Percentiles rank a stretch among this genome's conserved stretches.
phyloP scores from a whole-genome alignment of 1,284 basidiomycete genomes.

The Pseudozyma sp. region DNA sequence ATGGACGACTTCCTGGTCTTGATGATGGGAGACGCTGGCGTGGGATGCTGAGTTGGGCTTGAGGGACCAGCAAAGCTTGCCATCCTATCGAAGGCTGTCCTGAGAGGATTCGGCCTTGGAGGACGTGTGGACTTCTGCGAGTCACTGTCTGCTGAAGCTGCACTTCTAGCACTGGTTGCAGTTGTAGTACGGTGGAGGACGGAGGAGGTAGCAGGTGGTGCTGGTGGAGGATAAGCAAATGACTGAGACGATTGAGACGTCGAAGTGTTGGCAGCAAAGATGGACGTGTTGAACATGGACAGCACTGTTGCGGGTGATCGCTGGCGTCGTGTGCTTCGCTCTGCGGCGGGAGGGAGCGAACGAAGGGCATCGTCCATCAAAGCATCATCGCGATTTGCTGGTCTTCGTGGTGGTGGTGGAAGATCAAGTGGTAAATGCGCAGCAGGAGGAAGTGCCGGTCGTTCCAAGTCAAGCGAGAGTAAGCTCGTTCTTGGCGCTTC shows the following conservation, averaged over 20 bases:
- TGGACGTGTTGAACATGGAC: slow-evolving; percentile 37
- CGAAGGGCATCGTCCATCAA: slow-evolving; percentile 51
- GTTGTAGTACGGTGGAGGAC: slow-evolving; percentile 31
- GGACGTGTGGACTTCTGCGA: slow-evolving; percentile 30
- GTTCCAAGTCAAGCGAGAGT: neutral
- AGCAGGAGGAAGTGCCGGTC: slow-evolving; percentile 25
- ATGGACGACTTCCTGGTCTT: slow-evolving; percentile 11
- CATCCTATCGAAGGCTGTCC: slow-evolving; percentile 28
- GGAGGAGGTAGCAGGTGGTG: slow-evolving; percentile 8
- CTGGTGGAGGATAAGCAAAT: slow-evolving; percentile 20
- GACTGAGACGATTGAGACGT: slow-evolving; percentile 14
- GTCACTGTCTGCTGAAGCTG: slow-evolving; percentile 3
- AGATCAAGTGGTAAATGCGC: slow-evolving; percentile 28
- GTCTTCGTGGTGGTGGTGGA: slow-evolving; percentile 34
- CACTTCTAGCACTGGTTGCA: slow-evolving; percentile 15
- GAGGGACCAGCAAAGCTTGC: slow-evolving; percentile 28
- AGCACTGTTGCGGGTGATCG: slow-evolving; percentile 32
- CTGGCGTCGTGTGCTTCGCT: slow-evolving; percentile 27
- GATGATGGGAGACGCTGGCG: slow-evolving; percentile 8
- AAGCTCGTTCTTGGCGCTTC: neutral
- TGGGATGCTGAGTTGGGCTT: slow-evolving; percentile 13
- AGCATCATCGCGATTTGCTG: slow-evolving; percentile 29
- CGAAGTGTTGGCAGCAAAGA: slow-evolving; percentile 8
- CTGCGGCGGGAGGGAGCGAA: slow-evolving; percentile 42
- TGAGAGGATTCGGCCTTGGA: slow-evolving; percentile 20